These are phyloP conservation scores for Colletotrichum destructivum DNA, from an alignment of 2,329 filamentous ascomycete genomes.

Conservation along the genomic window DNA sequence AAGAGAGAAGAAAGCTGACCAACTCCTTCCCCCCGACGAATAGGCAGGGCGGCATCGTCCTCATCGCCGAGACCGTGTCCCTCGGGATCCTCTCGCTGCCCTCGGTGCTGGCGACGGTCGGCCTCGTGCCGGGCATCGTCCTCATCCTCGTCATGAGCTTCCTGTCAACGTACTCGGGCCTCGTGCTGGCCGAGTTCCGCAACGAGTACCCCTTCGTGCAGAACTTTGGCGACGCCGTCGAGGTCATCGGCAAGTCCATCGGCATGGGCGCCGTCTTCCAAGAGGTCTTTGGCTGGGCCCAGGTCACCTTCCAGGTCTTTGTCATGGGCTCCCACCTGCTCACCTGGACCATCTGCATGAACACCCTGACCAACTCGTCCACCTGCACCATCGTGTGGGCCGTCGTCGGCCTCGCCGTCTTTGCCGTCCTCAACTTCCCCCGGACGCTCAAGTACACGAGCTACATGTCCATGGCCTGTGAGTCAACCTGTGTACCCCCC, in stretches of 20 bases:
- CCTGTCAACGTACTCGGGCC: constrained; percentile 76
- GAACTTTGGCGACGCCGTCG: constrained; percentile 77
- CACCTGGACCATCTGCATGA: constrained; percentile 77
- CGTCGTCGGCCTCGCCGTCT: constrained; percentile 71
- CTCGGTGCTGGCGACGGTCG: constrained; percentile 80
- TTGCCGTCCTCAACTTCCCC: constrained; percentile 72
- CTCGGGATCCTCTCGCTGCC: constrained; percentile 79
- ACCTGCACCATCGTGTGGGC: constrained; percentile 77
- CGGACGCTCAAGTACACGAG: constrained; percentile 75
- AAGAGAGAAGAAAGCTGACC: neutral
- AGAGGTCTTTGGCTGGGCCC: constrained; percentile 72
- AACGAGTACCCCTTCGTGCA: constrained; percentile 77
- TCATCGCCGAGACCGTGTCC: constrained; percentile 62
- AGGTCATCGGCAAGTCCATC: constrained; percentile 64
- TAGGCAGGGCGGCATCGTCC: constrained; percentile 61
- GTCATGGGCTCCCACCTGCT: constrained; percentile 80
- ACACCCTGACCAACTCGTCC: constrained; percentile 72
- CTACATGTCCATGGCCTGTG: constrained; percentile 72
- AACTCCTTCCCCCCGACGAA: too few species aligned
- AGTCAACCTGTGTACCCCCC: constrained; percentile 27
- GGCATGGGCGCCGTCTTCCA: constrained; percentile 68
- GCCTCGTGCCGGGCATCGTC: constrained; percentile 80
- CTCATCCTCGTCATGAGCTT: constrained; percentile 77
- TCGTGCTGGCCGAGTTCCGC: constrained; percentile 76
- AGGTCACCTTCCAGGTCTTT: constrained; percentile 76